phyloP scores from a whole-genome alignment of 805 yeast species.

The Hanseniaspora valbyensis region DNA sequence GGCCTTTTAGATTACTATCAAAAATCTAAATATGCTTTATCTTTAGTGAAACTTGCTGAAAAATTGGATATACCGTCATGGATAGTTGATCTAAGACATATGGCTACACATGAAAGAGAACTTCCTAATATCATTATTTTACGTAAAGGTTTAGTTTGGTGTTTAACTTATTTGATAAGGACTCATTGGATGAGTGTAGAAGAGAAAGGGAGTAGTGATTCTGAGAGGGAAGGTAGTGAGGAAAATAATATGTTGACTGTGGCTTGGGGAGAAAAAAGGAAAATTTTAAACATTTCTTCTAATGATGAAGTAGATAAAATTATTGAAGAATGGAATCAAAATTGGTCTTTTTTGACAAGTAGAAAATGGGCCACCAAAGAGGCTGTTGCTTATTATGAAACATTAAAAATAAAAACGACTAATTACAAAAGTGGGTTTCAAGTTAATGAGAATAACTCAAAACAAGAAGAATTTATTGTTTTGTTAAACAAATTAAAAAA shows the following conservation, averaged over 20 bases:
- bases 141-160: slow-evolving; percentile 47
- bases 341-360: slow-evolving; percentile 9
- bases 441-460: slow-evolving; percentile 13
- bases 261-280: not conserved
- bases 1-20: slow-evolving; percentile 83
- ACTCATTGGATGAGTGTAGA: slow-evolving; percentile 53
- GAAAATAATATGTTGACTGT: slow-evolving; percentile 4
- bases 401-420: not conserved
- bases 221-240: slow-evolving; percentile 14
- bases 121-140: slow-evolving; percentile 62
- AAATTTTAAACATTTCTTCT: not conserved
- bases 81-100: slow-evolving; percentile 84
- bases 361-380: not conserved
- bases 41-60: slow-evolving; percentile 64
- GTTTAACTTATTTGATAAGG: slow-evolving; percentile 62
- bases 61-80: slow-evolving; percentile 57
- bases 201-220: slow-evolving; percentile 15
- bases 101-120: slow-evolving; percentile 73
- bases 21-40: slow-evolving; percentile 64
- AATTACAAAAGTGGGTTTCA: not conserved
- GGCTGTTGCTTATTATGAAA: slow-evolving; percentile 4
- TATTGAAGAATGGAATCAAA: slow-evolving; percentile 1
- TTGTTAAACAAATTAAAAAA: not conserved
- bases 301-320: slow-evolving; percentile 3
- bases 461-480: not conserved